Base-by-base conservation (phyloP, 1,284 basidiomycete genomes). In the Puccinia triticina region DNA sequence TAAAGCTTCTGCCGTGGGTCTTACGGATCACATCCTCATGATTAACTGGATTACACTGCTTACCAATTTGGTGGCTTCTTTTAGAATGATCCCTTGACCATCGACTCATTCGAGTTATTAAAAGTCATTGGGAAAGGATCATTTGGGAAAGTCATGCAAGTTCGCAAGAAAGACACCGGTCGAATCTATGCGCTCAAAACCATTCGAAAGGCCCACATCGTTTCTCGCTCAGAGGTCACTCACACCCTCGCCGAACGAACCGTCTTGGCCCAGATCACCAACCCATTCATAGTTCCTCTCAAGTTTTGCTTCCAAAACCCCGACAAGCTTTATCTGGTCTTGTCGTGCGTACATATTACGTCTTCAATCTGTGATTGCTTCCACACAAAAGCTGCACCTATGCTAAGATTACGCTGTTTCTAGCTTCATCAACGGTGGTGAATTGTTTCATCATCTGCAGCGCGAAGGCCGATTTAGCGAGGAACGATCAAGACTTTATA, bases 131-230 rank as follows among this genome's bases (percentile, higher is more conserved):
- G 81, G 3, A 82, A 82, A 59, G 81, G 81, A 2, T 82, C 81
- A n/a, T 82, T 82, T 72, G 81, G 81, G 29, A 85, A 86, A 26
- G 96, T 99, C 34, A 98, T 98, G 90, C 97, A 99, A 88, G 96
- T 99, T 59, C 93, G 96, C 83, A 99, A 99, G 89, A 92, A 90
- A 87, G 96, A 99, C 89, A 99, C 97, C 66, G 93, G 94, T 87
- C 94, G 97, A 76, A 99, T 99, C 89, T 99, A 98, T 89, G 97
- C 97, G 80, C 98, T 99, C 96, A 99, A 99, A 88, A 94, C 99
- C 74, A 91, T 99, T 57, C 96, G 94, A 55, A 99, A 99, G 89
- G 95, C 94, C 88, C 96, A 99, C 88, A 99, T 99, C 86, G 92
- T 98, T 82, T 94, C 94, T 64, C 98, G 98, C 90, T 98, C 99